Evolutionary conservation across 2,329 filamentous ascomycete genomes (phyloP), one percentile per base, ranked within the genome.

Genomic region (Penicillium sp.): DNA sequence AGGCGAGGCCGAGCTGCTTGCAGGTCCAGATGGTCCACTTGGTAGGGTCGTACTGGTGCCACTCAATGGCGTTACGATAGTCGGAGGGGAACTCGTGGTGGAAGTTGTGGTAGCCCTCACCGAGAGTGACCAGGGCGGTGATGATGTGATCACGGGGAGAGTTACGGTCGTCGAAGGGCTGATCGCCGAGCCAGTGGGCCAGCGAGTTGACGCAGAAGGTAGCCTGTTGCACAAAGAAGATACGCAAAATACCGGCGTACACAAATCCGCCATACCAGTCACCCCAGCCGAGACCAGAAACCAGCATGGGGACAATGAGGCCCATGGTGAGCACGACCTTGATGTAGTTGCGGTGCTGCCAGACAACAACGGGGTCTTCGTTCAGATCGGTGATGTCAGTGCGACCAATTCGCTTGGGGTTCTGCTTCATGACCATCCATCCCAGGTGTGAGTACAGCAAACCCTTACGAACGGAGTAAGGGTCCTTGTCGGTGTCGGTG

Each of bases 391-490:
- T 88, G 70, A 96, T 94, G 68, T 96, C 91, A 75, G 90, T 93
- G 61, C 91, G 89, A 70, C 91, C 91, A 69, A 91, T 90, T 62
- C 89, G 84, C 83, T 93, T 93, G 64, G 90, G 90, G 81, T 96
- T 93, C 80, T 96, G 91, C 83, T 93, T 93, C 83, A 96, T 87
- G 70, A 96, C 78, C 90, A 96, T 94, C 91, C 91, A 96, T 69
- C 91, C 91, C 57, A 96, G 81, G 79, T 91, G 89, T 53, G 85
- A 91, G 83, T 93, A 93, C 66, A 91, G 78, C 49, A 94, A 83
- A 66, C 91, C 91, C 82, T 96, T 96, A 79, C 90, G 88, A 68
- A 96, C 91, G 25, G 89, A 93, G 82, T 96, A 96, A 49, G 91
- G 91, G 67, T 96, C 91, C 82, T 94, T 94, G 38, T 93, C 89